These are phyloP conservation scores for Pachysolen tannophilus DNA, from an alignment of 805 yeast genomes.

Conservation along the genomic window DNA sequence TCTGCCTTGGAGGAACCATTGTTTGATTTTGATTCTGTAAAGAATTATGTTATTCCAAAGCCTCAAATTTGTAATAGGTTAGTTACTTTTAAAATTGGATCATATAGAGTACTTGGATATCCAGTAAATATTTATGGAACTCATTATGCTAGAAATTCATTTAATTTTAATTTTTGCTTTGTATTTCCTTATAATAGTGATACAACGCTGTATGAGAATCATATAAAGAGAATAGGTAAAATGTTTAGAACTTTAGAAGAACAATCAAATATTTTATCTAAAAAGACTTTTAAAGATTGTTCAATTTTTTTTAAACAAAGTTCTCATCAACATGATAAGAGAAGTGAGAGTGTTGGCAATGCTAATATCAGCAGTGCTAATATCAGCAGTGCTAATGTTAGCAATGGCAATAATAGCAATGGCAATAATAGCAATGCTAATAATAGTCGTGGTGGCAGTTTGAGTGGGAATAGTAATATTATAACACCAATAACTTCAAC, in stretches of 20 bases:
- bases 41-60: constrained; percentile 90
- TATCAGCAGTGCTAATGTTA: constrained; percentile 9
- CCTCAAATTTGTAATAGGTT: constrained; percentile 82
- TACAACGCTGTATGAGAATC: constrained; percentile 78
- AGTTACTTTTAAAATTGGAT: constrained; percentile 62
- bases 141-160: constrained; percentile 82
- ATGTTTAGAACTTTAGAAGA: constrained; percentile 90
- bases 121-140: constrained; percentile 78
- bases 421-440: background rate
- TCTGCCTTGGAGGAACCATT: constrained; percentile 32
- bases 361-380: constrained; percentile 7
- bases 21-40: constrained; percentile 77
- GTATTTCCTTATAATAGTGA: constrained; percentile 81
- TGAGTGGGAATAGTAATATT: too few species aligned
- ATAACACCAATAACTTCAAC: too few species aligned
- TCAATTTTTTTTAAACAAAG: constrained; percentile 30
- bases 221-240: constrained; percentile 73
- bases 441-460: too few species aligned
- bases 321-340: constrained; percentile 5
- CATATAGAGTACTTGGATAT: constrained; percentile 71
- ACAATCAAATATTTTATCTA: constrained; percentile 71
- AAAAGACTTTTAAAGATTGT: constrained; percentile 34
- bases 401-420: constrained; percentile 10
- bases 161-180: constrained; percentile 88
- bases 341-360: constrained; percentile 8